Conservation (phyloP, 495 filamentous ascomycete species). For the Penicillium canescens region DNA sequence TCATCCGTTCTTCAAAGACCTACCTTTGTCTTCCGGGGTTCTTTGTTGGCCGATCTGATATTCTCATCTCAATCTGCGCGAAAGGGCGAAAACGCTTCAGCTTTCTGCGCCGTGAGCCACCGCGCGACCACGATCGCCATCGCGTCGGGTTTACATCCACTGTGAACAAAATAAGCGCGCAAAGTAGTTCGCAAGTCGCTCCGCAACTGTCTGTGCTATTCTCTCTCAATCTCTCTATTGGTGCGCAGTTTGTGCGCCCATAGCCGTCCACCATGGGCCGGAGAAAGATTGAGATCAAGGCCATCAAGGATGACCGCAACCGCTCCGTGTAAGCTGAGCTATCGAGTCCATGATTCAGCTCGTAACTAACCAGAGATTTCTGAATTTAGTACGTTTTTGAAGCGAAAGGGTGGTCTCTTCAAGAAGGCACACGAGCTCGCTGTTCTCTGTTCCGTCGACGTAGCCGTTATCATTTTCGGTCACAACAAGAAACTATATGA, state of each 20-base stretch:
- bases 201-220: neutral
- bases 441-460: constrained; percentile 96
- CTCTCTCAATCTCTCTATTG: neutral
- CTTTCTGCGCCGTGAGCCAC: neutral
- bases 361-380: constrained; percentile 5
- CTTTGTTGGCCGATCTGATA: constrained; percentile 2
- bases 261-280: constrained; percentile 55
- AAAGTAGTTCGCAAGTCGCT: neutral
- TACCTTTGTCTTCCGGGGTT: neutral
- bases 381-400: constrained; percentile 80
- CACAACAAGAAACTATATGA: constrained; percentile 98
- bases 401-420: constrained; percentile 97
- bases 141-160: constrained; percentile 5
- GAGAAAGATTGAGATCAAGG: constrained; percentile 96
- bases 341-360: neutral
- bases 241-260: constrained; percentile 13
- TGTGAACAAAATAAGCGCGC: constrained; percentile 3
- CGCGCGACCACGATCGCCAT: constrained; percentile 1
- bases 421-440: constrained; percentile 99
- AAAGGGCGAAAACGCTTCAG: neutral
- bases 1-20: constrained; percentile 2
- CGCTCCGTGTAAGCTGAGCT: constrained; percentile 83
- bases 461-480: constrained; percentile 97
- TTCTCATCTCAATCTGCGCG: neutral
- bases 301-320: constrained; percentile 99